Percentiles rank a stretch among this genome's conserved stretches.
These are phyloP conservation scores for Phaeomoniella chlamydospora DNA, from an alignment of 2,329 filamentous ascomycete species.

Conservation along the genomic window DNA sequence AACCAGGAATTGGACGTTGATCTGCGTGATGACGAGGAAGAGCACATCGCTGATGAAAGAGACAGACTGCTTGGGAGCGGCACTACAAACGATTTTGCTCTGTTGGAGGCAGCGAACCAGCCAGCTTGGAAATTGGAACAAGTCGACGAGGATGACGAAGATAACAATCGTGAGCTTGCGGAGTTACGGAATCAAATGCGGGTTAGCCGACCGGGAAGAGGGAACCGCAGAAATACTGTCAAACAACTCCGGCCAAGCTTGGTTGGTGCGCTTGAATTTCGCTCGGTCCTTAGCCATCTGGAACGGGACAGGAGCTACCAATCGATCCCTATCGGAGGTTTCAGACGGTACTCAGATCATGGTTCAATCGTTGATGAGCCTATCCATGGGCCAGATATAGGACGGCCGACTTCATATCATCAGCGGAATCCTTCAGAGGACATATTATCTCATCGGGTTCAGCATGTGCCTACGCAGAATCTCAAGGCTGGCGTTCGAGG, in stretches of 20 bases:
- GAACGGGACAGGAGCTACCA: slow-evolving; percentile 67
- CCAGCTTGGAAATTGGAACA: slow-evolving; percentile 35
- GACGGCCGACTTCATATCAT: slow-evolving; percentile 16
- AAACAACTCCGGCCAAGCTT: slow-evolving; percentile 85
- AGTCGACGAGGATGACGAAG: slow-evolving; percentile 40
- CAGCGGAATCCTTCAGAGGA: slow-evolving; percentile 26
- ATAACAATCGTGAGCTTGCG: slow-evolving; percentile 47
- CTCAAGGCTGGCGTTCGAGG: slow-evolving; percentile 16
- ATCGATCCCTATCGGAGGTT: slow-evolving; percentile 52
- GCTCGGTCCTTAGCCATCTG: slow-evolving; percentile 76
- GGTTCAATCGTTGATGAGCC: slow-evolving; percentile 16
- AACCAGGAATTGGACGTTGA: slow-evolving; percentile 44
- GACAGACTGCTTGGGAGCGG: slow-evolving; percentile 29
- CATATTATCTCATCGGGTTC: slow-evolving; percentile 29
- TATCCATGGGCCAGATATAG: background rate
- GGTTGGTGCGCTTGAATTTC: slow-evolving; percentile 84
- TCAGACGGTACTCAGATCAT: slow-evolving; percentile 57
- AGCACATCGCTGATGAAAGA: slow-evolving; percentile 27
- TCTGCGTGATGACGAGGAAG: slow-evolving; percentile 40
- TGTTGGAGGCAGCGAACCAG: slow-evolving; percentile 38
- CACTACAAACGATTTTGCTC: slow-evolving; percentile 50
- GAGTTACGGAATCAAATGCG: slow-evolving; percentile 93
- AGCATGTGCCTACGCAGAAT: slow-evolving; percentile 24
- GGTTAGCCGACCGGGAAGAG: slow-evolving; percentile 52
- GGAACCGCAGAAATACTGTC: slow-evolving; percentile 55